Conservation (phyloP, 257 asterid species). For the Nicotiana knightiana region DNA sequence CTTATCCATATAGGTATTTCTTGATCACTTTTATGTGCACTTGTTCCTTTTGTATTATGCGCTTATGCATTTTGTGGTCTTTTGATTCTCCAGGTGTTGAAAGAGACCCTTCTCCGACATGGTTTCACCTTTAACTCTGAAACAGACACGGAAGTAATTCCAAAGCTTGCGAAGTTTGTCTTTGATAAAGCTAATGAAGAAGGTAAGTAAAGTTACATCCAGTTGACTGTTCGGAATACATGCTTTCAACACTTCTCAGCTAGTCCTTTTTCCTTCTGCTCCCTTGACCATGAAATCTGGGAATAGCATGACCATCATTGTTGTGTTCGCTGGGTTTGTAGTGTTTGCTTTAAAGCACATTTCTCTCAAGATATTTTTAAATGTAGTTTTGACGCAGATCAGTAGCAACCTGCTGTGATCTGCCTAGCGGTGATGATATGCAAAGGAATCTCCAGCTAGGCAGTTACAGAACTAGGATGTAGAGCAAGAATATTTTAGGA, state of each 20-base stretch:
- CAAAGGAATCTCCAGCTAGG: neutral
- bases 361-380: neutral
- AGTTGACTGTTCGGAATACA: neutral
- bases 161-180: constrained; percentile 93
- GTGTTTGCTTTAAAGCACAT: neutral
- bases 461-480: neutral
- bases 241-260: constrained; percentile 4
- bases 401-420: neutral
- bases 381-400: neutral
- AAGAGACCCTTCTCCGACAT: constrained; percentile 86
- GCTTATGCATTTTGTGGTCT: neutral
- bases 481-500: neutral
- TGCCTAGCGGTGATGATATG: neutral
- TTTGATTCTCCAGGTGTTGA: constrained; percentile 53
- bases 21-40: neutral
- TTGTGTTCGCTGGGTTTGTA: neutral
- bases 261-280: neutral
- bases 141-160: constrained; percentile 97
- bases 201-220: constrained; percentile 38
- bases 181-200: constrained; percentile 88
- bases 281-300: neutral
- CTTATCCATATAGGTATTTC: neutral
- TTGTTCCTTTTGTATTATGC: neutral
- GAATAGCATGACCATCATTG: neutral
- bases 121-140: constrained; percentile 92